These are phyloP conservation scores for Hypoxylon perforatum DNA, from an alignment of 495 filamentous ascomycete genomes.

Conservation along the genomic window DNA sequence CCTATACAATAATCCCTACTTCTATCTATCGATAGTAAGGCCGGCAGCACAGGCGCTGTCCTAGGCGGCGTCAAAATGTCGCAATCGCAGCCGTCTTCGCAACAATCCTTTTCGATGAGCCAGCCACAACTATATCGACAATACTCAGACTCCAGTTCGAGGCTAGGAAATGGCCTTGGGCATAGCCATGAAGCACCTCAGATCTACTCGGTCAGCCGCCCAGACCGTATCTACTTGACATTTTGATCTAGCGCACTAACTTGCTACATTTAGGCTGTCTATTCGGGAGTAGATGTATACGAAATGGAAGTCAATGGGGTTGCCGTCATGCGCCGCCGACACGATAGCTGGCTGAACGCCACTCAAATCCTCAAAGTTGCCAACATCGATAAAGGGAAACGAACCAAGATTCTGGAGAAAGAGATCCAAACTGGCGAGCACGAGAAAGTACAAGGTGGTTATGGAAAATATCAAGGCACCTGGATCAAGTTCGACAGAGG, in stretches of 20 bases:
- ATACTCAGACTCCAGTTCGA: slow-evolving; percentile 57
- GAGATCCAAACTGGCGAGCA: slow-evolving; percentile 95
- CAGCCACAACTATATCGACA: slow-evolving; percentile 48
- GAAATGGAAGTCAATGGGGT: slow-evolving; percentile 96
- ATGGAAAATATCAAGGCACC: slow-evolving; percentile 98
- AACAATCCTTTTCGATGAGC: slow-evolving; percentile 63
- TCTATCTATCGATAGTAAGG: slow-evolving; percentile 51
- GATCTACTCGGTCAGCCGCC: slow-evolving; percentile 77
- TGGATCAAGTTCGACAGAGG: slow-evolving; percentile 95
- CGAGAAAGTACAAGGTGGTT: slow-evolving; percentile 98
- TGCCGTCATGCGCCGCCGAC: slow-evolving; percentile 92
- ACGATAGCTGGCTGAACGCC: slow-evolving; percentile 92
- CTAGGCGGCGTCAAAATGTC: slow-evolving; percentile 51
- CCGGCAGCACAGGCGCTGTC: slow-evolving; percentile 58
- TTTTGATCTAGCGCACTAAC: slow-evolving; percentile 29
- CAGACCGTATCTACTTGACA: slow-evolving; percentile 12
- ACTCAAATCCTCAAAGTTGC: slow-evolving; percentile 97
- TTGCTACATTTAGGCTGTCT: slow-evolving; percentile 74
- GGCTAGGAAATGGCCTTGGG: slow-evolving; percentile 49
- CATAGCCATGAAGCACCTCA: slow-evolving; percentile 71
- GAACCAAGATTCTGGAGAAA: slow-evolving; percentile 97
- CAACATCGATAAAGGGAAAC: slow-evolving; percentile 93
- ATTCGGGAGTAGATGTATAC: slow-evolving; percentile 94
- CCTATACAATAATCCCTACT: slow-evolving; percentile 32
- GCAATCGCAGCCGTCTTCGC: slow-evolving; percentile 59